phyloP scores from a whole-genome alignment of 352 stramenopile genomes.

The Globisporangium polare region DNA sequence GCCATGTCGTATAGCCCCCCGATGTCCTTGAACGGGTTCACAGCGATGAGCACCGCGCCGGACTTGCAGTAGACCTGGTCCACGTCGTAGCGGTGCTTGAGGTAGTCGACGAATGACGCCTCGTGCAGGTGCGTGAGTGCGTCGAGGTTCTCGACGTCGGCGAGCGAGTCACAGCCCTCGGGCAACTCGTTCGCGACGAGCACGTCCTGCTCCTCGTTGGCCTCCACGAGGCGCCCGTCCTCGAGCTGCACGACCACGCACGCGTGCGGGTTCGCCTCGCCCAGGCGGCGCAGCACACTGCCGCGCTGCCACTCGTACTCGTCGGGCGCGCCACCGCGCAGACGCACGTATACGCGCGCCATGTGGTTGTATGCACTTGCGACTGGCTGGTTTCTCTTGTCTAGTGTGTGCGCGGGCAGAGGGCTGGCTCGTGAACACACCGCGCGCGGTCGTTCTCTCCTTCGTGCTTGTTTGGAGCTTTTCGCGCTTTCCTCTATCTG shows the following conservation, averaged over 20 bases:
- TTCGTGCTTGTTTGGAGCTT: neutral
- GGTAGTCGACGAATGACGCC: constrained; percentile 74
- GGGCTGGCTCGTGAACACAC: no score
- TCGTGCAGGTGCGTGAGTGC: constrained; percentile 77
- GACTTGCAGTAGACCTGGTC: constrained; percentile 79
- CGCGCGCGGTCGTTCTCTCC: no score
- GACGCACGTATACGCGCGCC: constrained; percentile 64
- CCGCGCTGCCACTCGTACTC: constrained; percentile 50
- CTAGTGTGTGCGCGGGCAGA: neutral
- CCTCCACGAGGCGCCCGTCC: constrained; percentile 29
- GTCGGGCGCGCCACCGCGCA: constrained; percentile 20
- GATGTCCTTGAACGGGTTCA: constrained; percentile 83
- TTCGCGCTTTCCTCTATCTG: constrained; percentile 2
- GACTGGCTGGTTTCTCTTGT: neutral
- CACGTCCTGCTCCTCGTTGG: constrained; percentile 52
- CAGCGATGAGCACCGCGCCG: constrained; percentile 64
- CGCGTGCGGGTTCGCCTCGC: constrained; percentile 8
- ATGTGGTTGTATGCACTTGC: neutral
- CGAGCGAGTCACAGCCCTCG: constrained; percentile 27
- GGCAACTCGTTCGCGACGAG: constrained; percentile 46
- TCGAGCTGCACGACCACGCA: constrained; percentile 39
- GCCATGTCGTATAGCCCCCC: constrained; percentile 54
- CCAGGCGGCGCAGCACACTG: constrained; percentile 33
- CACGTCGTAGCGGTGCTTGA: constrained; percentile 64
- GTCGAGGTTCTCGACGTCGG: constrained; percentile 65